Evolutionary conservation across 192 early-diverging fungal species (phyloP).

Genomic region (Coemansia sp.): DNA sequence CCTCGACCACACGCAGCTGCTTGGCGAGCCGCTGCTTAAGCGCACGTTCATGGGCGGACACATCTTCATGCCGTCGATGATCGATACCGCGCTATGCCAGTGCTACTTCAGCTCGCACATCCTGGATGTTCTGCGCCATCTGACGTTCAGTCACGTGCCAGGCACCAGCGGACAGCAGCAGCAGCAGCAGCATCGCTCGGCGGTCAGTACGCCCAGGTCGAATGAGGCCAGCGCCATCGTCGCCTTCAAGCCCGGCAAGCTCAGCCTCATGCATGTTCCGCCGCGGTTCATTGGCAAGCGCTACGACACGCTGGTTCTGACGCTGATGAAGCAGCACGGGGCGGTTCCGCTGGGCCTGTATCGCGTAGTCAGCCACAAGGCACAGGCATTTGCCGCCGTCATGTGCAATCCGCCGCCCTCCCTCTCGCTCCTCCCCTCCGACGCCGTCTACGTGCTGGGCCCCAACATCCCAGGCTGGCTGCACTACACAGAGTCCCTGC

Average conservation of each 20-base stretch:
- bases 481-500: constrained; percentile 27
- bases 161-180: neutral
- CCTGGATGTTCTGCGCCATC: constrained; percentile 40
- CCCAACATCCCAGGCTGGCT: constrained; percentile 35
- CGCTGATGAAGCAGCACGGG: constrained; percentile 46
- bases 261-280: constrained; percentile 35
- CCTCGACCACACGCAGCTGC: constrained; percentile 48
- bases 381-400: constrained; percentile 40
- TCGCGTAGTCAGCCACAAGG: constrained; percentile 34
- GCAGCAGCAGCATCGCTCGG: neutral
- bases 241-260: constrained; percentile 12
- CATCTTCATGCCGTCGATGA: constrained; percentile 47
- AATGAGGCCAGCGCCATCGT: constrained; percentile 15
- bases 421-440: constrained; percentile 16
- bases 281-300: constrained; percentile 29
- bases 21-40: constrained; percentile 45
- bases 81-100: constrained; percentile 49
- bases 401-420: constrained; percentile 47
- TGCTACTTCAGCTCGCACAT: constrained; percentile 56
- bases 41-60: constrained; percentile 54
- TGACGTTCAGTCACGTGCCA: constrained; percentile 43
- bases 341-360: constrained; percentile 47
- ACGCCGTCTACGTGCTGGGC: constrained; percentile 48
- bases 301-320: constrained; percentile 43
- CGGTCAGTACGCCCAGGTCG: constrained; percentile 8